Base-by-base conservation (phyloP, 139 green algal species). In the Asterochloris sp. region DNA sequence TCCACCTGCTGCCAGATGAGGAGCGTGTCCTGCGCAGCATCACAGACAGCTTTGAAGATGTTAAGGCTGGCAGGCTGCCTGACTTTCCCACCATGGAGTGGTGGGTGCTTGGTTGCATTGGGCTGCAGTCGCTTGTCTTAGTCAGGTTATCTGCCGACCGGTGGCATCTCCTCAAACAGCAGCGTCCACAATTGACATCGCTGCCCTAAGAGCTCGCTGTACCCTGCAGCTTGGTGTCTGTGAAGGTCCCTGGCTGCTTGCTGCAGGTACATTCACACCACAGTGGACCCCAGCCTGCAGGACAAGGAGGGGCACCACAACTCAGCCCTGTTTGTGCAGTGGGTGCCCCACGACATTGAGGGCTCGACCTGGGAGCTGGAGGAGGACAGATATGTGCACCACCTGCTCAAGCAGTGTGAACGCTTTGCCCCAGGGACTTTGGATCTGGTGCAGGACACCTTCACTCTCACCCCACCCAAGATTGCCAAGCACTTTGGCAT, bases 401-500 rank as follows among this genome's bases (percentile, higher is more conserved):
- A 90, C 79, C 81, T 92, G 74, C 67, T 92, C 13, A 75, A 69
- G 1, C 86, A 88, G 17, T 81, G 88, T n/a, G 85, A 90, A 82
- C 71, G 69, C 66, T 91, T 89, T 73, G 87, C 89, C 10, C 89
- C 89, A 81, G 86, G 86, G 83, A 79, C 28, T n/a, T 84, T 74
- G 26, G 82, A 87, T 62, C 62, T 92, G 19, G 90, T 93, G 14
- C 80, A 83, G 10, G 89, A 92, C 66, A 85, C 76, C n/a, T 86
- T 91, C 71, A 86, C 87, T 14, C 79, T 93, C 10, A 90, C 87
- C 0, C 89, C 90, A 0, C 85, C 85, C 12, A 86, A 84, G 64
- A 88, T 93, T 16, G 89, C 93, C 83, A 67, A 17, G 6, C 79
- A 93, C 73, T 93, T 93, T 89, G 90, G 90, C 19, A 93, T 93